Evolutionary conservation across 257 asterid genomes (phyloP), one percentile per base, ranked within the genome.

Genomic region (Solanum chilense): DNA sequence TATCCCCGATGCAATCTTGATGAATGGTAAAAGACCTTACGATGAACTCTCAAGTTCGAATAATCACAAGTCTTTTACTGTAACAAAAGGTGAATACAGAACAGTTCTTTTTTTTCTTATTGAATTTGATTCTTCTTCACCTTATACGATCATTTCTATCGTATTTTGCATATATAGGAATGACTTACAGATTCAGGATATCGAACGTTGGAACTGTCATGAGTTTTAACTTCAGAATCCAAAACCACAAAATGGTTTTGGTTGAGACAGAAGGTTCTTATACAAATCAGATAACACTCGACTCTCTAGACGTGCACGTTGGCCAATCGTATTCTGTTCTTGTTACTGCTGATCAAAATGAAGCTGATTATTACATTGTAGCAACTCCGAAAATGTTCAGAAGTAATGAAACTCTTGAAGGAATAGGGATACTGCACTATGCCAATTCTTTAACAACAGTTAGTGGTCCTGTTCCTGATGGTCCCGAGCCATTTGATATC

Each of bases 251-350:
- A n/a, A 91, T 95, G 95, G 85, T 92, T 44, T 69, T 95, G 84
- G 96, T 95, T 3, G 98, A 95, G 90, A 92, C 93, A 8, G 98
- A 95, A 86, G 98, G 97, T 23, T 92, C 97, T 7, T 95, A 95
- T 91, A 90, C 93, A 83, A 89, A 91, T 31, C 93, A 92, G 87
- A 88, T 90, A 14, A 29, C 78, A n/a, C 39, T 95, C 35, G 90
- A 89, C 12, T 93, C 95, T 9, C 91, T 95, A 2, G 98, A 95
- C 15, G 93, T 95, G 68, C 97, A 95, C 82, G 92, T 93, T 5
- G 98, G 98, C 29, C 98, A 95, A 52, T 95, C 97, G 25, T 95
- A 95, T 90, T 94, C 97, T 39, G 95, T 95, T 85, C 94, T 95
- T 66, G 91, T 95, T 39, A 89, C 91, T 45, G 90, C 92, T 39